phyloP scores from a whole-genome alignment of 495 filamentous ascomycete species.

The Penicillium riverlandense region DNA sequence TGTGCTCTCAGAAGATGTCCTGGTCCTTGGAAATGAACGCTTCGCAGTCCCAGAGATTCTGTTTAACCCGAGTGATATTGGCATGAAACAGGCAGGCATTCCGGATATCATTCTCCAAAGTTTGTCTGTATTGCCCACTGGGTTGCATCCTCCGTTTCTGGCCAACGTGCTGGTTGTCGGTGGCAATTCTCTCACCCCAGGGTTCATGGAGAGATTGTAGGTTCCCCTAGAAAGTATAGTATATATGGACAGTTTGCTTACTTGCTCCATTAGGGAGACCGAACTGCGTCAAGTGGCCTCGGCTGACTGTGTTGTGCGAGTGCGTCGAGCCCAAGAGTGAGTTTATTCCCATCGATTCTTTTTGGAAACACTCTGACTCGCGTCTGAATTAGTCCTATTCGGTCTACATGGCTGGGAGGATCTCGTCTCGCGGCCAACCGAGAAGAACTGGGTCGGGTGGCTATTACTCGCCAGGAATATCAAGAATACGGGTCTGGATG shows the following conservation, averaged over 20 bases:
- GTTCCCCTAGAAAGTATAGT: constrained; percentile 4
- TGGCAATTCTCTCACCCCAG: constrained; percentile 71
- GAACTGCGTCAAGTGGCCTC: constrained; percentile 73
- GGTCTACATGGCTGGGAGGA: constrained; percentile 78
- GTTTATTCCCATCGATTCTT: constrained; percentile 8
- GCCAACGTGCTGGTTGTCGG: constrained; percentile 87
- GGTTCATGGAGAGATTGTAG: constrained; percentile 74
- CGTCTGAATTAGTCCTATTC: constrained; percentile 51
- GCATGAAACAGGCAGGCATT: constrained; percentile 77
- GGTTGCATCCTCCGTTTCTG: constrained; percentile 68
- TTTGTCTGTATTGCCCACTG: constrained; percentile 66
- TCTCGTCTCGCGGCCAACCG: constrained; percentile 65
- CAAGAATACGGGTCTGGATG: constrained; percentile 76
- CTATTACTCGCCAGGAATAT: constrained; percentile 83
- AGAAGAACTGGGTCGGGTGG: constrained; percentile 50
- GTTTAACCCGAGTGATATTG: constrained; percentile 81
- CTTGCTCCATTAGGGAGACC: constrained; percentile 37
- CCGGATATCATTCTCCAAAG: constrained; percentile 76
- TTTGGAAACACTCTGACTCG: constrained; percentile 1
- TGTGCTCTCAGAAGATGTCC: constrained; percentile 64
- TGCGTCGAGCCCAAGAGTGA: constrained; percentile 60
- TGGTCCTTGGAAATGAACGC: constrained; percentile 85
- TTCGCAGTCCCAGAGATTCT: constrained; percentile 88
- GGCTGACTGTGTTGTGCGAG: constrained; percentile 66
- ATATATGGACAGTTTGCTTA: neutral